Percentiles rank a stretch among this genome's conserved stretches.
phyloP scores from a whole-genome alignment of 78 protist genomes.

The Planoprotostelium fungivorum region DNA sequence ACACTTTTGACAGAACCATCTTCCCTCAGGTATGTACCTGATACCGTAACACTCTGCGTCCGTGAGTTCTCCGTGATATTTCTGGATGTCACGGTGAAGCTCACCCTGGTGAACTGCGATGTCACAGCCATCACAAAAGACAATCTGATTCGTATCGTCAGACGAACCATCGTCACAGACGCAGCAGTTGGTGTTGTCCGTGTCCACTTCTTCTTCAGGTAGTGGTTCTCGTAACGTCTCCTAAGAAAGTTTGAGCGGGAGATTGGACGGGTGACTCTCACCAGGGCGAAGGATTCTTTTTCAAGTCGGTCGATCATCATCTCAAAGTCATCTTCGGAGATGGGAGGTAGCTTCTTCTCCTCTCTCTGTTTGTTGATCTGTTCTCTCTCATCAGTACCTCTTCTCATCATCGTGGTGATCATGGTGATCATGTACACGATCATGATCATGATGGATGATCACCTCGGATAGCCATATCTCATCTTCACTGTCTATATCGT shows the following conservation, averaged over 20 bases:
- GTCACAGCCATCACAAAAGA: slow-evolving; percentile 72
- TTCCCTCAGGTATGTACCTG: slow-evolving; percentile 58
- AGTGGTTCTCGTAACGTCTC: not conserved
- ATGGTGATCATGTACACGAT: no score
- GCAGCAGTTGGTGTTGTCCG: slow-evolving; percentile 17
- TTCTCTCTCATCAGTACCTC: not conserved
- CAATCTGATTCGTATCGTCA: slow-evolving; percentile 69
- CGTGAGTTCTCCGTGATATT: not conserved
- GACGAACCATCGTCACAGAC: slow-evolving; percentile 64
- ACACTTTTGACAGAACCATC: slow-evolving; percentile 67
- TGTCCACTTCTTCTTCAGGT: not conserved
- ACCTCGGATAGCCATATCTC: slow-evolving; percentile 24
- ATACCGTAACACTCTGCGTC: slow-evolving; percentile 58
- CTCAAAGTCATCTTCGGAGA: slow-evolving; percentile 58
- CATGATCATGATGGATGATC: not conserved
- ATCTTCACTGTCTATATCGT: slow-evolving; percentile 64
- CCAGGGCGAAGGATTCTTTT: slow-evolving; percentile 56
- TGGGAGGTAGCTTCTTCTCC: not conserved
- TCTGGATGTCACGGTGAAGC: no score
- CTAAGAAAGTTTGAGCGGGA: no score
- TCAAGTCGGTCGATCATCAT: slow-evolving; percentile 53
- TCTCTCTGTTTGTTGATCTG: not conserved
- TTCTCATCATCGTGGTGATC: no score
- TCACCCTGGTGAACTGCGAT: slow-evolving; percentile 64
- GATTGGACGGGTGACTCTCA: no score